Percentiles rank a stretch among this genome's conserved stretches.
phyloP scores from a whole-genome alignment of 2,329 filamentous ascomycete species.

The Penicillium sp. region DNA sequence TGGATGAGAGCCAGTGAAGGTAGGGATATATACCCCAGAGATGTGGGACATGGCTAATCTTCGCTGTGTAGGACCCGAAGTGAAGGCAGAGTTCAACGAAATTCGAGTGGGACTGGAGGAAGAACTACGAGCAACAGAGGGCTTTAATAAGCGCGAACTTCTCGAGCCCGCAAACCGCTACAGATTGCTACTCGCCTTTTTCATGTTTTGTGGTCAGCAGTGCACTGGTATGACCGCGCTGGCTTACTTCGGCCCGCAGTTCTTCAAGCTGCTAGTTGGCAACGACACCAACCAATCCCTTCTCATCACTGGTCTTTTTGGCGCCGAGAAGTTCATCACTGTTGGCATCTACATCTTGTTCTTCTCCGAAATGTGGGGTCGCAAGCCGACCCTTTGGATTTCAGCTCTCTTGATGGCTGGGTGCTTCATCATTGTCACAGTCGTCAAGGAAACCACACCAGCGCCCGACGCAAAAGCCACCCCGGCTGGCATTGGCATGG shows the following conservation, averaged over 20 bases:
- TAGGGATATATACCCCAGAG: slow-evolving; percentile 10
- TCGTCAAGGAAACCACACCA: slow-evolving; percentile 40
- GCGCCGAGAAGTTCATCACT: slow-evolving; percentile 44
- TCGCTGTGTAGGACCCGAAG: slow-evolving; percentile 28
- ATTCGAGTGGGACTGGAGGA: slow-evolving; percentile 21
- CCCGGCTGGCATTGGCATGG: slow-evolving; percentile 37
- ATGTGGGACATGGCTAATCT: slow-evolving; percentile 3
- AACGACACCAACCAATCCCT: slow-evolving; percentile 38
- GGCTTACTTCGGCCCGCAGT: slow-evolving; percentile 44
- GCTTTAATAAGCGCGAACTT: slow-evolving; percentile 42
- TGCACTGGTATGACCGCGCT: slow-evolving; percentile 46
- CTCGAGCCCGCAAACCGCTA: slow-evolving; percentile 41
- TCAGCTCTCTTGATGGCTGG: slow-evolving; percentile 44
- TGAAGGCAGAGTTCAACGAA: slow-evolving; percentile 39
- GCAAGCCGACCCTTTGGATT: slow-evolving; percentile 41
- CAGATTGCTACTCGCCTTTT: slow-evolving; percentile 41
- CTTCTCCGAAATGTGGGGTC: slow-evolving; percentile 45
- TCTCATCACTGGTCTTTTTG: slow-evolving; percentile 45
- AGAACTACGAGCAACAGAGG: slow-evolving; percentile 34
- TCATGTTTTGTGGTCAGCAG: slow-evolving; percentile 44
- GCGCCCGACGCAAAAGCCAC: slow-evolving; percentile 28
- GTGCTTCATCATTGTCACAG: slow-evolving; percentile 46
- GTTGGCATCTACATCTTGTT: slow-evolving; percentile 43
- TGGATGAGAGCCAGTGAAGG: slow-evolving; percentile 40
- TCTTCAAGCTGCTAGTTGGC: slow-evolving; percentile 43